Base-by-base conservation (phyloP, 305 asterid genomes). In the Fraxinus platypoda region DNA sequence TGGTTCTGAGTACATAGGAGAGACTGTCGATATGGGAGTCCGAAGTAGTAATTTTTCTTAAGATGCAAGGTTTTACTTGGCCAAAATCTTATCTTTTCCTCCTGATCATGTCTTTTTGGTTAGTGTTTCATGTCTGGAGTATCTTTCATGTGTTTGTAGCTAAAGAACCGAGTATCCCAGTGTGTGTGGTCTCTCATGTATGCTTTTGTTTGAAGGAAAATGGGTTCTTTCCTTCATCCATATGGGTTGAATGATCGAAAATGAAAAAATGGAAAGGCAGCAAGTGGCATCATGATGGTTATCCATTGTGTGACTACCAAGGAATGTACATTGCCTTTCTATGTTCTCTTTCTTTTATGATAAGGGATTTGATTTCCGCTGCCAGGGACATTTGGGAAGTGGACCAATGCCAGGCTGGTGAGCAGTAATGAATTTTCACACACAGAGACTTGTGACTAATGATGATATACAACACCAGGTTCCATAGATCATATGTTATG, bases 391-490 rank as follows among this genome's bases (percentile, higher is more conserved):
- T 66, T 66, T 25, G 34, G 35, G 12, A 66, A 23, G 74, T 31
- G 78, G 81, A 49, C 77, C 82, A 79, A 68, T 68, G 84, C 71
- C 77, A 86, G 87, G 82, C 78, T 66, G 73, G 31, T 70, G 79
- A 76, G 81, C 59, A 52, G 82, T 72, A 75, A 35, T 76, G 21
- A 11, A 33, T n/a, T 8, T 23, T 12, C 8, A 17, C 73, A 31
- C 54, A 49, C 41, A 76, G 28, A 76, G 28, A 76, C 76, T 83
- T 31, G 71, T 59, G 82, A 19, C 66, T 74, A 74, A 78, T 78
- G 77, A 83, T 83, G 8, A 80, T 71, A 49, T 78, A 81, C 75
- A 81, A 81, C 68, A 81, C 85, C 79, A 35, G 25, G 74, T 54
- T 74, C n/a, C 30, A 6, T 59, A 19, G 11, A 59, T 59, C 70